Conservation (phyloP, 225 moss, liverwort and hornwort species). For the Straminergon stramineum region DNA sequence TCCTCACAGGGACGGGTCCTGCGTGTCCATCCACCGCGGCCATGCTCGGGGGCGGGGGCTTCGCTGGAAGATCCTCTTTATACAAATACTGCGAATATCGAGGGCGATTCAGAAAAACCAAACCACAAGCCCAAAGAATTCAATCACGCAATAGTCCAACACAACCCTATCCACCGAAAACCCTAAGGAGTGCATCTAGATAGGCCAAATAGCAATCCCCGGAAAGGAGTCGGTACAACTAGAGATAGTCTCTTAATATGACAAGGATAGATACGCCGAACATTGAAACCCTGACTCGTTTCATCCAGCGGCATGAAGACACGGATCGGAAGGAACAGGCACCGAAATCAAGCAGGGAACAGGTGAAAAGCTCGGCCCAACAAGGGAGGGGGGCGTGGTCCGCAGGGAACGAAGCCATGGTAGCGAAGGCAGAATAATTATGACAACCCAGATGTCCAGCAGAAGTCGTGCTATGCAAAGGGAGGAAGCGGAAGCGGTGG, state of each 20-base stretch:
- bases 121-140: not conserved
- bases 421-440: not conserved
- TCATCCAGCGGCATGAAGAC: not conserved
- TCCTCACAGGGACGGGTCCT: constrained; percentile 5
- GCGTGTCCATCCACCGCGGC: not conserved
- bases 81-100: constrained; percentile 20
- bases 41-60: not conserved
- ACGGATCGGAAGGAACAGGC: not conserved
- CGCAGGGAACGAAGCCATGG: not conserved
- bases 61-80: constrained; percentile 7
- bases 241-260: not conserved
- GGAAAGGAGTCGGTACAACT: not conserved
- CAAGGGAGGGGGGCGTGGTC: not conserved
- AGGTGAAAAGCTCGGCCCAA: not conserved
- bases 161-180: not conserved
- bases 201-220: not conserved
- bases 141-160: not conserved
- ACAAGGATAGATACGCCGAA: not conserved
- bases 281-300: not conserved
- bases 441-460: not conserved
- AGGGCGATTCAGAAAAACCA: not conserved
- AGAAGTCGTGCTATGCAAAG: not conserved
- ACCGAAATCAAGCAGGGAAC: not conserved
- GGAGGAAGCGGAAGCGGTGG: not conserved
- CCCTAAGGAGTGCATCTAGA: not conserved